Evolutionary conservation across 805 yeast species (phyloP).

Genomic region (Nakazawaea holstii): DNA sequence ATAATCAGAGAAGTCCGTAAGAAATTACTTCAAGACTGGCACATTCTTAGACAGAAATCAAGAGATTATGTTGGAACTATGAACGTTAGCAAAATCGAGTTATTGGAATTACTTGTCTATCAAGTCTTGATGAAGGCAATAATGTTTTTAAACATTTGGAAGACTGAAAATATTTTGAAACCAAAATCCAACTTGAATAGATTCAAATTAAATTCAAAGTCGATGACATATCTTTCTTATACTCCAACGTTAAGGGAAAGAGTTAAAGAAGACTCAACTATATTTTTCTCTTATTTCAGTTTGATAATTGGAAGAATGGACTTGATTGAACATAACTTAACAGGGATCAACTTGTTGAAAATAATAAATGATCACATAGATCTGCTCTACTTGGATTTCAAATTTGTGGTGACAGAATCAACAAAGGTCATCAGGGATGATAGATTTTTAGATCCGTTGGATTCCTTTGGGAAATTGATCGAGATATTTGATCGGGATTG

Average conservation of each 20-base stretch:
- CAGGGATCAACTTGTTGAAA: constrained; percentile 66
- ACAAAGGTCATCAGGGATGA: not conserved
- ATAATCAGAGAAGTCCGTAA: constrained; percentile 61
- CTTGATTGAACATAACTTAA: constrained; percentile 65
- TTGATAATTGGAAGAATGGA: constrained; percentile 73
- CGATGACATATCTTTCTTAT: constrained; percentile 37
- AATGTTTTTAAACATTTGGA: constrained; percentile 67
- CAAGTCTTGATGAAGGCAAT: constrained; percentile 65
- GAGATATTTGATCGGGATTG: not conserved
- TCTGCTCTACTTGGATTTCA: constrained; percentile 50
- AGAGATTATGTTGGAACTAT: constrained; percentile 67
- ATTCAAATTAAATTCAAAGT: constrained; percentile 16
- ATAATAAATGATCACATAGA: constrained; percentile 64
- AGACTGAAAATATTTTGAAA: constrained; percentile 39
- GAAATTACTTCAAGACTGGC: constrained; percentile 74
- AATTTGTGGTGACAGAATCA: constrained; percentile 2
- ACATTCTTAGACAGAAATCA: constrained; percentile 68
- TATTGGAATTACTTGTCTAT: constrained; percentile 55
- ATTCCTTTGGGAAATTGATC: constrained; percentile 1
- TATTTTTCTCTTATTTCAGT: constrained; percentile 53
- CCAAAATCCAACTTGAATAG: constrained; percentile 7
- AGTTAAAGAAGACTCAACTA: constrained; percentile 56
- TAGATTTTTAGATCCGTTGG: not conserved
- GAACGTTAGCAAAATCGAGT: constrained; percentile 51
- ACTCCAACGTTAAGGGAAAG: constrained; percentile 64